Evolutionary conservation across 345 rosid genomes (phyloP), one percentile per base, ranked within the genome.

Genomic region (Salix suchowensis): DNA sequence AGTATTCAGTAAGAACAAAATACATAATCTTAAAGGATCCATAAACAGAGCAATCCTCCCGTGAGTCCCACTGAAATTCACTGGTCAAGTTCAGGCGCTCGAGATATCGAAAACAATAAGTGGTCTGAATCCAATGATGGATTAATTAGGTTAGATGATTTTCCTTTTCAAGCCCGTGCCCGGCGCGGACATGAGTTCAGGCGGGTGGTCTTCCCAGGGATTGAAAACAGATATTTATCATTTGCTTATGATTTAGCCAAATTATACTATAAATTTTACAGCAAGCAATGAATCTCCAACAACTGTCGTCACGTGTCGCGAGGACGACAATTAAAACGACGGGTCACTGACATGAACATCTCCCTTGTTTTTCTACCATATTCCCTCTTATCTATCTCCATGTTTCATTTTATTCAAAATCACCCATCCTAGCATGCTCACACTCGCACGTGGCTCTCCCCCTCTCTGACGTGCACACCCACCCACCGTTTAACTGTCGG

Each of bases 401-500:
- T 2, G 7, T 52, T 6, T 19, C 1, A 52, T 52, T 19, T 18
- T 1, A 4, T 52, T 21, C 1, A 61, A 50, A 42, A 32, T 70
- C 64, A 21, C 60, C 21, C 24, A 13, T 10, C 9, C 69, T 14
- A 78, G 71, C 68, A 54, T 10, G 37, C 54, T 24, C 61, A 6
- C 52, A 39, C 46, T 46, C 52, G 76, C 84, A 83, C 78, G 78
- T 76, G 82, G 71, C 36, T 52, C 19, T 14, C 4, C 5, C 16
- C 12, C 4, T 3, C 32, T 65, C 75, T 52, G 76, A 71, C 76
- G 75, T 65, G 76, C 24, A 40, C 46, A 18, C 66, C 21, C 21
- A 77, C 78, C 83, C 78, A 76, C 88, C 85, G 85, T 76, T 74
- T 36, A 83, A 72, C 75, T 48, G 78, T 69, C 67, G 76, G 83